A percentile compares a stretch with the other conserved stretches of the same genome.
Evolutionary conservation across 257 asterid species (phyloP).

Genomic region (Nicotiana obtusifolia): DNA sequence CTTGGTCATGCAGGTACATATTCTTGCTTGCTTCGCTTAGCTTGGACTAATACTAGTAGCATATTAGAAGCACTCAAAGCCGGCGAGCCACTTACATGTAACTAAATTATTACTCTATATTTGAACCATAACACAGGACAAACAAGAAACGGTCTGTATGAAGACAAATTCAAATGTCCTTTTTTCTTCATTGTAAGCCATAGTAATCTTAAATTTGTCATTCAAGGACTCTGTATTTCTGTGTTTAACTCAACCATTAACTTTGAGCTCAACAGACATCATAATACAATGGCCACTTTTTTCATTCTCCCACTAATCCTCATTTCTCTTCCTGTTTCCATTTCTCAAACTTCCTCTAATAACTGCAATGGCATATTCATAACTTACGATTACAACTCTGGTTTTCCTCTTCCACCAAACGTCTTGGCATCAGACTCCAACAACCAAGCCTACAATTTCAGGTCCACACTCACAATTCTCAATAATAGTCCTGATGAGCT

Average conservation of each 20-base stretch:
- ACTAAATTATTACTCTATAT: not conserved
- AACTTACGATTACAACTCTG: slow-evolving; percentile 33
- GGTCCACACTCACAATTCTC: slow-evolving; percentile 40
- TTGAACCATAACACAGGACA: slow-evolving; percentile 9
- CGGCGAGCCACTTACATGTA: slow-evolving; percentile 28
- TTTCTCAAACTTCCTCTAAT: slow-evolving; percentile 33
- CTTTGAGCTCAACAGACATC: slow-evolving; percentile 20
- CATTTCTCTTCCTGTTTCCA: slow-evolving; percentile 25
- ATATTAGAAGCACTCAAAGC: slow-evolving; percentile 24
- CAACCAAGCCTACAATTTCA: slow-evolving; percentile 56
- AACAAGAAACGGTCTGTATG: slow-evolving; percentile 6
- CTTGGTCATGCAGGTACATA: not conserved
- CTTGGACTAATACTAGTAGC: not conserved
- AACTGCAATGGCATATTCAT: slow-evolving; percentile 48
- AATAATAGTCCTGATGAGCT: slow-evolving; percentile 49
- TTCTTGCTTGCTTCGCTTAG: not conserved
- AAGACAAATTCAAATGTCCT: not conserved
- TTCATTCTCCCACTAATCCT: slow-evolving; percentile 17
- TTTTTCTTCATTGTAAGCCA: not conserved
- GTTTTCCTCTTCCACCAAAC: slow-evolving; percentile 36
- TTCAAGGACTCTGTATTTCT: not conserved
- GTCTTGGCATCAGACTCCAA: slow-evolving; percentile 25
- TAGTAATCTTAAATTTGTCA: not conserved
- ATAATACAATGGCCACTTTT: slow-evolving; percentile 21
- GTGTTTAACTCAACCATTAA: not conserved